Base-by-base conservation (phyloP, 495 filamentous ascomycete genomes). In the Thermothielavioides terrestris region DNA sequence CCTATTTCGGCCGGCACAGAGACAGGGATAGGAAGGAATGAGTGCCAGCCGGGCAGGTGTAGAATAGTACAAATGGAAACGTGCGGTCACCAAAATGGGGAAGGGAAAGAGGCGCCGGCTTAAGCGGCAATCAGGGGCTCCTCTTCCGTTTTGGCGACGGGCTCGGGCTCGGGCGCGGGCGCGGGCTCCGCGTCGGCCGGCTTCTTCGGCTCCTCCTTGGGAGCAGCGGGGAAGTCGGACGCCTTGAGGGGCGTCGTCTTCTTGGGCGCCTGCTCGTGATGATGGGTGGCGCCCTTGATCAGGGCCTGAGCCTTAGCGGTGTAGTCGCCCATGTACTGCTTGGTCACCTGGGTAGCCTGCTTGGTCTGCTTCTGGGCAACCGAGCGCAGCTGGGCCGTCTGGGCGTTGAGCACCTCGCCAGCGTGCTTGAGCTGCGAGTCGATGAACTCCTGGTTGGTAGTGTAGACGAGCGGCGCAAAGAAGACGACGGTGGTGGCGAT, bases 391-490 rank as follows among this genome's bases (percentile, higher is more conserved):
- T 94, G 89, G 54, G 75, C 73, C 31, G 91, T 85, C 71, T 99
- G 91, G 56, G 82, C 74, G 68, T 79, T 83, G 63, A 92, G 68
- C 42, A 91, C 66, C n/a, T 86, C 71, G 57, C 80, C 73, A 37
- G 76, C 78, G 53, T 86, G 78, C 59, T 77, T 68, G 49, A 99
- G 70, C 58, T 96, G 87, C 50, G 77, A 71, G 66, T 99, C 92
- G 61, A 99, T 95, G 54, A 91, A 65, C 67, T 95, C 89, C 65
- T 87, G 83, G 81, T 99, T 97, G 70, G 79, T 82, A 60, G 87
- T 82, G 74, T 97, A 97, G 68, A 94, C 65, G 47, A 96, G 77
- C 31, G 92, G 92, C n/a, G 71, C 82, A 54, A 95, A 74, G 77
- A 95, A 99, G 59, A 81, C 68, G 54, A 84, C 71, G 35, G 82